These are phyloP conservation scores for Strobilomyces echinocephalus DNA, from an alignment of 768 basidiomycete genomes.

Conservation along the genomic window DNA sequence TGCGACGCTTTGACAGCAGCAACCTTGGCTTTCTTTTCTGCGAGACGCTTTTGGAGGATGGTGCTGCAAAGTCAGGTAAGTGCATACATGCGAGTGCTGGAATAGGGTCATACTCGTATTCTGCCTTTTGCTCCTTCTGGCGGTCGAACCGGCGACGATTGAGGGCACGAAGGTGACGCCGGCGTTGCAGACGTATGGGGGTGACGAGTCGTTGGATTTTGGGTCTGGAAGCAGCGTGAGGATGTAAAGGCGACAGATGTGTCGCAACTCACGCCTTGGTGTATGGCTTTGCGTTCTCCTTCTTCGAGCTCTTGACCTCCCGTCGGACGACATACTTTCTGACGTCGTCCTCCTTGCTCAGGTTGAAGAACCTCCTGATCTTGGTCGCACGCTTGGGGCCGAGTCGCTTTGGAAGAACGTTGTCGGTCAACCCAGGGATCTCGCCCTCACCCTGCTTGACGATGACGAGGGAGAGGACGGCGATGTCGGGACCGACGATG, in stretches of 20 bases:
- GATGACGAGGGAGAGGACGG: slow-evolving; percentile 88
- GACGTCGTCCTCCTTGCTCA: slow-evolving; percentile 97
- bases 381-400: slow-evolving; percentile 95
- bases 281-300: slow-evolving; percentile 86
- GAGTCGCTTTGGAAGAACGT: slow-evolving; percentile 88
- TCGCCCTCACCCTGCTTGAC: slow-evolving; percentile 94
- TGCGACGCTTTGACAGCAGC: slow-evolving; percentile 85
- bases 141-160: slow-evolving; percentile 82
- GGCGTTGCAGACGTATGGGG: slow-evolving; percentile 91
- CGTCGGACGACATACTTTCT: slow-evolving; percentile 94
- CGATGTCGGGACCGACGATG: slow-evolving; percentile 96
- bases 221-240: slow-evolving; percentile 48
- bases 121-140: slow-evolving; percentile 93
- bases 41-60: slow-evolving; percentile 81
- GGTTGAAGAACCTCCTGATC: slow-evolving; percentile 95
- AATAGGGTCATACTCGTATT: slow-evolving; percentile 68
- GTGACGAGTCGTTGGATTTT: slow-evolving; percentile 98
- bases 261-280: slow-evolving; percentile 80
- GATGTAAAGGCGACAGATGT: background rate
- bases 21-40: slow-evolving; percentile 90
- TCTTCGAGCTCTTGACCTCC: slow-evolving; percentile 87
- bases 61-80: slow-evolving; percentile 34
- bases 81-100: background rate
- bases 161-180: slow-evolving; percentile 86
- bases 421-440: slow-evolving; percentile 89